Conservation (phyloP, 73 alveolate species). For the Paramecium caudatum region DNA sequence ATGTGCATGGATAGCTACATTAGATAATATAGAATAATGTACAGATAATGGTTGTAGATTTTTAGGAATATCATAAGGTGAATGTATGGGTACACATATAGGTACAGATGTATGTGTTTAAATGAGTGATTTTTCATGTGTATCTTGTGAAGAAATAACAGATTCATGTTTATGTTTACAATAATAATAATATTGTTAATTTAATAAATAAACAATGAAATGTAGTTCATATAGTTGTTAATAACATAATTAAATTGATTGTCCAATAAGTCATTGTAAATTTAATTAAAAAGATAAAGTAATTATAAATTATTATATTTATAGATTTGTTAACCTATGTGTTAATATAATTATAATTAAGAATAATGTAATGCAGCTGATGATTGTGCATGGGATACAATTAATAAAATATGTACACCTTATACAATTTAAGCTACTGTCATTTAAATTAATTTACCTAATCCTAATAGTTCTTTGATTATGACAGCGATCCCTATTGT, state of each 20-base stretch:
- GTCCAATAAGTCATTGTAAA: constrained; percentile 36
- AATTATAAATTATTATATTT: not conserved
- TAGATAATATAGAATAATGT: not conserved
- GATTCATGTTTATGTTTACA: constrained; percentile 48
- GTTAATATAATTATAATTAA: constrained; percentile 37
- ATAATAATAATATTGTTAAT: not conserved
- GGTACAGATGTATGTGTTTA: constrained; percentile 41
- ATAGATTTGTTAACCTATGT: constrained; percentile 34
- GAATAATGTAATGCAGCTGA: not conserved
- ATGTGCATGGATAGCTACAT: constrained; percentile 33
- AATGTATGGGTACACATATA: constrained; percentile 23
- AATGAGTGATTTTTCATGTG: constrained; percentile 39
- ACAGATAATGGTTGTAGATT: constrained; percentile 19
- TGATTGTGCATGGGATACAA: constrained; percentile 42
- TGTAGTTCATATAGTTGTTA: constrained; percentile 44
- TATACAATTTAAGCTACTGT: not conserved
- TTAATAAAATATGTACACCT: not conserved
- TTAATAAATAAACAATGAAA: not conserved
- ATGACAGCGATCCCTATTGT: too few species aligned
- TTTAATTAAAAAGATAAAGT: not conserved
- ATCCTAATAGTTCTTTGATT: too few species aligned
- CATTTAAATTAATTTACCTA: not conserved
- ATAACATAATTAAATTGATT: not conserved
- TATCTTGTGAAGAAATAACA: constrained; percentile 57
- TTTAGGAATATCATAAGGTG: constrained; percentile 26